Percentiles rank a stretch among this genome's conserved stretches.
These are phyloP conservation scores for Mikania micrantha DNA, from an alignment of 129 eudicot species.

Conservation along the genomic window DNA sequence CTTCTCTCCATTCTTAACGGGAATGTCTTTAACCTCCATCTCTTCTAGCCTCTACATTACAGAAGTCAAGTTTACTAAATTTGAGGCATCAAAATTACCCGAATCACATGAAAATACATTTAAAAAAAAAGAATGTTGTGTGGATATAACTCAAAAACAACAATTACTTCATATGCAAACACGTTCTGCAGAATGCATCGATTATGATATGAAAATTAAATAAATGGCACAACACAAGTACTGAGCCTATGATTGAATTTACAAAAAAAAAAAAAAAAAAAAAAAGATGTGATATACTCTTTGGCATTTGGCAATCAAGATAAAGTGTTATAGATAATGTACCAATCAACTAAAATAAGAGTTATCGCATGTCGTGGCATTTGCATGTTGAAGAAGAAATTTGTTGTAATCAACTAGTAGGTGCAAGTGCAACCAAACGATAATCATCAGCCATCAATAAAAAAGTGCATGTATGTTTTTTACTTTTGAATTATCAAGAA, in stretches of 20 bases:
- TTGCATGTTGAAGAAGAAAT: background rate
- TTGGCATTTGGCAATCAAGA: background rate
- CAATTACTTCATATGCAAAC: background rate
- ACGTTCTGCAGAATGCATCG: background rate
- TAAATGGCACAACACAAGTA: background rate
- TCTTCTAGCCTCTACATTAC: conserved; percentile 61
- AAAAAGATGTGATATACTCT: background rate
- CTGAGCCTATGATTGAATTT: background rate
- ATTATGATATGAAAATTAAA: background rate
- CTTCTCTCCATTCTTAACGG: conserved; percentile 55
- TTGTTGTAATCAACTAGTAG: too few relatives aligned
- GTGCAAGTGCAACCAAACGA: too few relatives aligned
- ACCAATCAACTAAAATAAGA: background rate
- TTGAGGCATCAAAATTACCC: background rate
- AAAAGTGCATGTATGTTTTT: background rate
- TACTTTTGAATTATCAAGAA: background rate
- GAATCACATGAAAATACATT: background rate
- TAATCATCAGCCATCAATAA: background rate
- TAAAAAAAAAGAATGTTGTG: background rate
- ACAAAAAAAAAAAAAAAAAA: background rate
- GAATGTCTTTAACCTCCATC: conserved; percentile 63
- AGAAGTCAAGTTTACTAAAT: conserved; percentile 13
- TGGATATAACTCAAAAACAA: background rate
- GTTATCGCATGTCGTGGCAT: background rate
- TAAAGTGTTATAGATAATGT: background rate